Evolutionary conservation across 192 early-diverging fungal species (phyloP).

Genomic region (Funneliformis mosseae): DNA sequence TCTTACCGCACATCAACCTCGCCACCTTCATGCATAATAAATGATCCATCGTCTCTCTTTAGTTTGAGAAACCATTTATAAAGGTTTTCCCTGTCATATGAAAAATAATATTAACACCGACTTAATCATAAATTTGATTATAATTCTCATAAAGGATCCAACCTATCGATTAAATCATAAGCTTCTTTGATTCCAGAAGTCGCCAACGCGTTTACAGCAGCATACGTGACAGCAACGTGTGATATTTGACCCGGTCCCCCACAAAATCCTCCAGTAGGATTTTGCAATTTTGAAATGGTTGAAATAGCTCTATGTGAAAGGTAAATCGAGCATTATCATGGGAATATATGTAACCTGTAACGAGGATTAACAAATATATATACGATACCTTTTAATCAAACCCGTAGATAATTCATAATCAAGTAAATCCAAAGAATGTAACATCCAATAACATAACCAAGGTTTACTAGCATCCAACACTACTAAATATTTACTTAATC

Average conservation of each 20-base stretch:
- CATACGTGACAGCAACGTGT: conserved; percentile 90
- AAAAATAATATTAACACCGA: background rate
- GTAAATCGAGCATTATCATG: background rate
- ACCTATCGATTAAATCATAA: conserved; percentile 65
- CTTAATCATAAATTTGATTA: background rate
- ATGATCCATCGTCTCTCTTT: conserved; percentile 89
- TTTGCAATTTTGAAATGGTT: conserved; percentile 68
- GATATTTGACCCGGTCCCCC: conserved; percentile 85
- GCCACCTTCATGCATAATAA: conserved; percentile 87
- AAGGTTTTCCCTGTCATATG: conserved; percentile 52
- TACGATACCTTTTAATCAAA: conserved; percentile 43
- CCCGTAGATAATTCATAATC: conserved; percentile 53
- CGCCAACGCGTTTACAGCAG: conserved; percentile 80
- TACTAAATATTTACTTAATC: conserved; percentile 58
- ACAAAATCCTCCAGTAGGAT: conserved; percentile 78
- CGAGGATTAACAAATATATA: conserved; percentile 13
- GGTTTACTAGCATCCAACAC: conserved; percentile 84
- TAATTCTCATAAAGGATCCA: background rate
- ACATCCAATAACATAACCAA: conserved; percentile 91
- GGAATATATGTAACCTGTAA: background rate
- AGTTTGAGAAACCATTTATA: conserved; percentile 77
- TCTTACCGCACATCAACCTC: conserved; percentile 84
- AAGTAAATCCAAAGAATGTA: conserved; percentile 83
- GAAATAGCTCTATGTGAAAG: conserved; percentile 51
- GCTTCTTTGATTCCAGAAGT: conserved; percentile 76